These are phyloP conservation scores for Pleurotus sapidus DNA, from an alignment of 768 basidiomycete species.

Conservation along the genomic window DNA sequence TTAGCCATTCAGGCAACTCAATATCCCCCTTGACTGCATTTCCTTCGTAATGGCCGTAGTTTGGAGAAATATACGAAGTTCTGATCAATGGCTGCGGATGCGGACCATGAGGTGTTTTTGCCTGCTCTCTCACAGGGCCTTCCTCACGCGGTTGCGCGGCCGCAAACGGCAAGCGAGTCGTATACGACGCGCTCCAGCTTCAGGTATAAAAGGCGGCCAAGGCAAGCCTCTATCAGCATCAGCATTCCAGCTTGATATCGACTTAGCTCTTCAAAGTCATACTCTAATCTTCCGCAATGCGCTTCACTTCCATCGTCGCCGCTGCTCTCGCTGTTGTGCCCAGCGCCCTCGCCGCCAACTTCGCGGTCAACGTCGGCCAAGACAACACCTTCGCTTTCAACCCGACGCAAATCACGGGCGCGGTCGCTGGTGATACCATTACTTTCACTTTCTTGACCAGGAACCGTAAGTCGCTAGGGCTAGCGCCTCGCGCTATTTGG, in stretches of 20 bases:
- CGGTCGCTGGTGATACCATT: constrained; percentile 3
- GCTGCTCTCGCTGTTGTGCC: neutral
- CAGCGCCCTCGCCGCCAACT: neutral
- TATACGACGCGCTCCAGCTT: neutral
- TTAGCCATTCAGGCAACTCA: neutral
- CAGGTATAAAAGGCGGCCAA: neutral
- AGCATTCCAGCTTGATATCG: constrained; percentile 2
- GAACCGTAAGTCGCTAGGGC: neutral
- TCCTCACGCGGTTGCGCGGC: neutral
- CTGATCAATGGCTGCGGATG: neutral
- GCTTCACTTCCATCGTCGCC: constrained; percentile 4
- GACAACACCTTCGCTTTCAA: constrained; percentile 7
- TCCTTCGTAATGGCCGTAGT: neutral
- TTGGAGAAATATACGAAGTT: neutral
- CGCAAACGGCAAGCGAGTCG: neutral
- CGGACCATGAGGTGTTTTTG: constrained; percentile 1
- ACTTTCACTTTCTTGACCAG: constrained; percentile 1
- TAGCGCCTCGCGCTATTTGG: too few species aligned
- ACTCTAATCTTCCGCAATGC: neutral
- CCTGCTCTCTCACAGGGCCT: neutral
- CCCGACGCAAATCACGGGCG: constrained; percentile 4
- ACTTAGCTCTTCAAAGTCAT: neutral
- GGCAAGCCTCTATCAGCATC: neutral
- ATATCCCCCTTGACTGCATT: neutral
- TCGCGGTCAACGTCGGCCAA: constrained; percentile 3